Evolutionary conservation across 192 early-diverging fungal species (phyloP).

Genomic region (Backusella tarrabulga): DNA sequence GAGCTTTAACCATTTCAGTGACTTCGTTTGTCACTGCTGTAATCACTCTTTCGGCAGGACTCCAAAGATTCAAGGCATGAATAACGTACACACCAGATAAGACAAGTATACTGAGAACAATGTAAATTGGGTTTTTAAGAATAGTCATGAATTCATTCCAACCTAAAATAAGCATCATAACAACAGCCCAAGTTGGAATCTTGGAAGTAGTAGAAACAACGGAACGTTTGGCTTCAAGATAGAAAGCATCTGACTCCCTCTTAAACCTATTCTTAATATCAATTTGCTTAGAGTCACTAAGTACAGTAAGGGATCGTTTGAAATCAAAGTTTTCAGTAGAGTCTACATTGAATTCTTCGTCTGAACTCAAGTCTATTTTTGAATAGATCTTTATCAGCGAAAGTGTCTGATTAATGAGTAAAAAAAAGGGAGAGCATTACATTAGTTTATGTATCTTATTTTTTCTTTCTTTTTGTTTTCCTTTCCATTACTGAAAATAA

Average conservation of each 20-base stretch:
- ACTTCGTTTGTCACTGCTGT: constrained; percentile 42
- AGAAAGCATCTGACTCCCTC: constrained; percentile 87
- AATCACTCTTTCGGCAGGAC: constrained; percentile 53
- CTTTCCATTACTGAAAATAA: not conserved
- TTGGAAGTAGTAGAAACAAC: constrained; percentile 85
- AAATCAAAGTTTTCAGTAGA: constrained; percentile 59
- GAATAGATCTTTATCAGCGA: constrained; percentile 76
- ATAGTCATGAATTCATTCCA: constrained; percentile 96
- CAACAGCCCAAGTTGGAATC: constrained; percentile 85
- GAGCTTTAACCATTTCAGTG: constrained; percentile 32
- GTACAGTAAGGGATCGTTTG: constrained; percentile 55
- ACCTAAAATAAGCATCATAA: constrained; percentile 77
- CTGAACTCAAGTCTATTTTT: constrained; percentile 64
- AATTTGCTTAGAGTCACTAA: constrained; percentile 58
- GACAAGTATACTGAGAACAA: constrained; percentile 50
- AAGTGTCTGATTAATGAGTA: constrained; percentile 15
- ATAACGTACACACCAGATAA: constrained; percentile 58
- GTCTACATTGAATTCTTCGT: constrained; percentile 33
- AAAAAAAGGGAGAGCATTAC: not conserved
- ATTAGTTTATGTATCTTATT: not conserved
- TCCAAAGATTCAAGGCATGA: constrained; percentile 65
- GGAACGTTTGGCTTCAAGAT: constrained; percentile 94
- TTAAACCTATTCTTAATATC: constrained; percentile 82
- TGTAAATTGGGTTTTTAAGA: constrained; percentile 84
- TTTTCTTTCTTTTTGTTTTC: not conserved